These are phyloP conservation scores for Borovskyia barvae DNA, from an alignment of 208 protist species.

Conservation along the genomic window DNA sequence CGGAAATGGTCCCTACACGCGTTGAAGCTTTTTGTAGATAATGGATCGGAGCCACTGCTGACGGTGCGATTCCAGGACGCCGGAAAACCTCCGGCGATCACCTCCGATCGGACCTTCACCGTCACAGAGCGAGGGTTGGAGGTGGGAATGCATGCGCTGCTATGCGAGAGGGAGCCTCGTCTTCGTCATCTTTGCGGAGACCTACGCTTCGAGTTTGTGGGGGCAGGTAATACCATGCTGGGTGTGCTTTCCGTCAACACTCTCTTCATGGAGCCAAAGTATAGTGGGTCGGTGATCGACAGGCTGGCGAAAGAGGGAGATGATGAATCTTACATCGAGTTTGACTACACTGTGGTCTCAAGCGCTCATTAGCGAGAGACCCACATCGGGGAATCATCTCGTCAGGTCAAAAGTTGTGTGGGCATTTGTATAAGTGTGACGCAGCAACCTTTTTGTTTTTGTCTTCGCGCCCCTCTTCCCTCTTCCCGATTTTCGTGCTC, in stretches of 20 bases:
- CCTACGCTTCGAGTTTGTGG: slow-evolving; percentile 30
- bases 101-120: not conserved
- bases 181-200: slow-evolving; percentile 23
- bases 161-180: slow-evolving; percentile 8
- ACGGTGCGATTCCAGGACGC: slow-evolving; percentile 11
- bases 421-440: too few relatives aligned
- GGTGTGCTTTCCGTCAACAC: slow-evolving; percentile 47
- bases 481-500: too few relatives aligned
- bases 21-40: slow-evolving; percentile 18
- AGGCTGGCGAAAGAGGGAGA: slow-evolving; percentile 39
- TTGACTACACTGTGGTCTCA: slow-evolving; percentile 25
- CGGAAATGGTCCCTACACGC: slow-evolving; percentile 21
- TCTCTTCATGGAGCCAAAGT: slow-evolving; percentile 45
- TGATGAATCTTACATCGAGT: slow-evolving; percentile 18
- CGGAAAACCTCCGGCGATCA: not conserved
- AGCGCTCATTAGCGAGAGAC: too few relatives aligned
- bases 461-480: too few relatives aligned
- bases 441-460: too few relatives aligned
- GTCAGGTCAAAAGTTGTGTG: too few relatives aligned
- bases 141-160: slow-evolving; percentile 7
- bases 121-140: slow-evolving; percentile 9
- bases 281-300: slow-evolving; percentile 31
- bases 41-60: slow-evolving; percentile 6
- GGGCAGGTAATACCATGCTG: slow-evolving; percentile 14
- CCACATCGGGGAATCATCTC: too few relatives aligned